Conservation (phyloP, 345 rosid species). For the Camelina sativa region DNA sequence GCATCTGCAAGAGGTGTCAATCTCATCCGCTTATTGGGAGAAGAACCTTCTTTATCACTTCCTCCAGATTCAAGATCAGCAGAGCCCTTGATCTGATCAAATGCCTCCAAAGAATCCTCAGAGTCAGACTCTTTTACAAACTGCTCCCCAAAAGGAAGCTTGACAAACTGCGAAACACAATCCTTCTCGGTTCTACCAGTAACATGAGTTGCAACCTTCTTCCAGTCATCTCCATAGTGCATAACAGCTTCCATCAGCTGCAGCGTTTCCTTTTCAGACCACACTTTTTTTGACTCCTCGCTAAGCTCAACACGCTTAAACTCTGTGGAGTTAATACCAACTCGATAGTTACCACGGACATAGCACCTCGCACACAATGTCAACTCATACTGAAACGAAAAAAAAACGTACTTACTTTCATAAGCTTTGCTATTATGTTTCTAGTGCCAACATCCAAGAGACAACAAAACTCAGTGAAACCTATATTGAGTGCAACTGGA, state of each 20-base stretch:
- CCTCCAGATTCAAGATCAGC: constrained; percentile 47
- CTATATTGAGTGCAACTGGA: neutral
- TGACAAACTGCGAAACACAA: constrained; percentile 76
- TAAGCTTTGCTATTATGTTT: neutral
- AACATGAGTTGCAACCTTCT: constrained; percentile 81
- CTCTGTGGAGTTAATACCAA: constrained; percentile 80
- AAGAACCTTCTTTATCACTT: constrained; percentile 40
- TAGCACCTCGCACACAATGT: constrained; percentile 96
- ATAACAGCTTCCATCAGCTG: constrained; percentile 77
- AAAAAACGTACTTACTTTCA: neutral
- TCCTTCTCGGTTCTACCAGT: constrained; percentile 86
- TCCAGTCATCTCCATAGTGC: constrained; percentile 93
- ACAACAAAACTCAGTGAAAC: neutral
- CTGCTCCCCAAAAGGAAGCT: constrained; percentile 89
- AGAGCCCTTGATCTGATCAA: constrained; percentile 44
- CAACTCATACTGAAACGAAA: constrained; percentile 64
- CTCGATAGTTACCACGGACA: constrained; percentile 79
- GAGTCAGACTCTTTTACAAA: constrained; percentile 51
- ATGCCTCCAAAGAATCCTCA: constrained; percentile 49
- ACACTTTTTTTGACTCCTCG: constrained; percentile 65
- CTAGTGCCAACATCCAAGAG: neutral
- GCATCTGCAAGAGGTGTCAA: constrained; percentile 92
- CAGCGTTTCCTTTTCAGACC: constrained; percentile 86
- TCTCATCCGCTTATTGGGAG: constrained; percentile 59
- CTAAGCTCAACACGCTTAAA: constrained; percentile 85